Evolutionary conservation across 2,329 filamentous ascomycete genomes (phyloP).

Genomic region (Aspergillus oerlinghausenensis): DNA sequence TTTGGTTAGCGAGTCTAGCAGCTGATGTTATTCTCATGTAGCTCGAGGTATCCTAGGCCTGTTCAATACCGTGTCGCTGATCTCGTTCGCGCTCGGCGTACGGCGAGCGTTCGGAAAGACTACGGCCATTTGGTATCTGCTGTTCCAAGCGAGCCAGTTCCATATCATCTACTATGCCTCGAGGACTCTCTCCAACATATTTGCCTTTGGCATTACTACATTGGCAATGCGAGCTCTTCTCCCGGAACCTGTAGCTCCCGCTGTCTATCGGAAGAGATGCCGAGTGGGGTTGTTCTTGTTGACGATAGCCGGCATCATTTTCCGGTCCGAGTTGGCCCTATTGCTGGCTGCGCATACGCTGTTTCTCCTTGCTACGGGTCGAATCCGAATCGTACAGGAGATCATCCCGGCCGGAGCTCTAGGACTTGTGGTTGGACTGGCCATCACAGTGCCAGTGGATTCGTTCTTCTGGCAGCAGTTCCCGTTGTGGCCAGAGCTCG

Average conservation of each 20-base stretch:
- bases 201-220: conserved; percentile 70
- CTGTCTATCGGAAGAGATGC: conserved; percentile 44
- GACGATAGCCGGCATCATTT: conserved; percentile 75
- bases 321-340: conserved; percentile 83
- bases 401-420: conserved; percentile 63
- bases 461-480: conserved; percentile 86
- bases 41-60: conserved; percentile 74
- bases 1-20: not conserved
- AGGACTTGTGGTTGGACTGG: conserved; percentile 63
- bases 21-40: conserved; percentile 24
- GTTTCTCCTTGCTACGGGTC: conserved; percentile 56
- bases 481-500: conserved; percentile 82
- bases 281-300: conserved; percentile 68
- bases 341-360: conserved; percentile 66
- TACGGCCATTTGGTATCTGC: conserved; percentile 71
- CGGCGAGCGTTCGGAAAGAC: conserved; percentile 62
- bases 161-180: conserved; percentile 91
- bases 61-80: conserved; percentile 66
- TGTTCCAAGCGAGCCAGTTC: conserved; percentile 80
- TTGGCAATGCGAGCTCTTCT: conserved; percentile 46
- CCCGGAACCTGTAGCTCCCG: conserved; percentile 31
- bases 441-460: conserved; percentile 70
- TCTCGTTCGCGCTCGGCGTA: conserved; percentile 62
- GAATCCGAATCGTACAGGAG: conserved; percentile 47
- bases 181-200: conserved; percentile 91